Evolutionary conservation across 225 moss, liverwort and hornwort genomes (phyloP).

Genomic region (Bryoerythrophyllum caledonicum): DNA sequence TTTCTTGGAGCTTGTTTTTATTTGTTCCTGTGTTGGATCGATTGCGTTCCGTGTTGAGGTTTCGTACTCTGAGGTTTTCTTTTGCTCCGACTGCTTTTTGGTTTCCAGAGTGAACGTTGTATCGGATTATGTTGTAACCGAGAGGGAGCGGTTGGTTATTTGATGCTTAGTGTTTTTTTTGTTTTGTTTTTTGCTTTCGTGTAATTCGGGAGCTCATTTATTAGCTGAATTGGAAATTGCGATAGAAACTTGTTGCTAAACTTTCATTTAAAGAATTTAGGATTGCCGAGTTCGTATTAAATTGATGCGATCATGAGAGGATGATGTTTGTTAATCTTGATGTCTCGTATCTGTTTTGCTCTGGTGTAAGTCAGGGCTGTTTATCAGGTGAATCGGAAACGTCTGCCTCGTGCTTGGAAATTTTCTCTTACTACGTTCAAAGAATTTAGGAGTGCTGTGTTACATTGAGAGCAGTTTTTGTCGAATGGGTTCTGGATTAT

Average conservation of each 20-base stretch:
- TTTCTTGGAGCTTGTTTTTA: slow-evolving; percentile 15
- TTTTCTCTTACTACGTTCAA: background rate
- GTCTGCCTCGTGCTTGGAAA: background rate
- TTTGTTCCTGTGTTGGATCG: background rate
- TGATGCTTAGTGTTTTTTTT: background rate
- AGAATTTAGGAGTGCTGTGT: background rate
- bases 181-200: background rate
- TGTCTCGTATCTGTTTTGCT: too few species aligned
- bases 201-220: too few species aligned
- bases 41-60: background rate
- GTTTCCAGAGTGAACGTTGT: background rate
- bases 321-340: too few species aligned
- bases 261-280: too few species aligned
- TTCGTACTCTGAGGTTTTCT: background rate
- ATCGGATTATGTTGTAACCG: background rate
- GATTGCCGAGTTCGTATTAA: too few species aligned
- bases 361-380: background rate
- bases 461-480: background rate
- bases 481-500: slow-evolving; percentile 10
- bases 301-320: too few species aligned
- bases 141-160: background rate
- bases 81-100: background rate
- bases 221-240: background rate
- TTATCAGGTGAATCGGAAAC: background rate
- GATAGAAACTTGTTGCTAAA: too few species aligned